Conservation (phyloP, 306 rosid species). For the Sechiopsis laciniata region DNA sequence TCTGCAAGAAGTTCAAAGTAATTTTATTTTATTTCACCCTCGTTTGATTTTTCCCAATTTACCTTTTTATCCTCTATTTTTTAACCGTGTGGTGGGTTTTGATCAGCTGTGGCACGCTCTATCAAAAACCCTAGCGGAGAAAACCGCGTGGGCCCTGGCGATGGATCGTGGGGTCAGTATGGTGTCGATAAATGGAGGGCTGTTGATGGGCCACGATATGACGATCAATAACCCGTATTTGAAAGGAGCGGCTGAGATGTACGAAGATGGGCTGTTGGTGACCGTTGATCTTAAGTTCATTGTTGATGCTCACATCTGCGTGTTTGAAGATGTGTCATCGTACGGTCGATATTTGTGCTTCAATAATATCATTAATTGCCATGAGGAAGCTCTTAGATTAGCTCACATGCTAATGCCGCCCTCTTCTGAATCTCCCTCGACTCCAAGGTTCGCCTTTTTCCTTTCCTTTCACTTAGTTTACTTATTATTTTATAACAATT, state of each 20-base stretch:
- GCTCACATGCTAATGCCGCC: constrained; percentile 28
- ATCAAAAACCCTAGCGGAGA: constrained; percentile 30
- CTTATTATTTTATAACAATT: too few species aligned
- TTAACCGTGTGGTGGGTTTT: not conserved
- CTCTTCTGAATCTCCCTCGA: not conserved
- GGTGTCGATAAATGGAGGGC: constrained; percentile 35
- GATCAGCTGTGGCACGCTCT: constrained; percentile 38
- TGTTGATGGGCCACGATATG: constrained; percentile 27
- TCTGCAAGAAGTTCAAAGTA: constrained; percentile 33
- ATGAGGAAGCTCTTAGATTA: constrained; percentile 25
- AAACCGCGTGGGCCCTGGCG: constrained; percentile 34
- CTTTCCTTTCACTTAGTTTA: too few species aligned
- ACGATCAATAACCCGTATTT: constrained; percentile 28
- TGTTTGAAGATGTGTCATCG: constrained; percentile 31
- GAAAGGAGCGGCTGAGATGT: constrained; percentile 43
- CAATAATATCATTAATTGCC: constrained; percentile 26
- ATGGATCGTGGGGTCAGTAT: constrained; percentile 39
- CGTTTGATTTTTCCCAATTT: not conserved
- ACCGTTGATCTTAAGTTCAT: constrained; percentile 31
- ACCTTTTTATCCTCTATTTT: not conserved
- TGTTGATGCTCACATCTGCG: constrained; percentile 32
- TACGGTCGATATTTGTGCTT: constrained; percentile 36
- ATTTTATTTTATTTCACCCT: not conserved
- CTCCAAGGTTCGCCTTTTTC: not conserved
- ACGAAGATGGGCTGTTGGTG: constrained; percentile 31